Evolutionary conservation across 2,329 filamentous ascomycete species (phyloP), one percentile per base, ranked within the genome.

Genomic region (Diaporthe ampelina): DNA sequence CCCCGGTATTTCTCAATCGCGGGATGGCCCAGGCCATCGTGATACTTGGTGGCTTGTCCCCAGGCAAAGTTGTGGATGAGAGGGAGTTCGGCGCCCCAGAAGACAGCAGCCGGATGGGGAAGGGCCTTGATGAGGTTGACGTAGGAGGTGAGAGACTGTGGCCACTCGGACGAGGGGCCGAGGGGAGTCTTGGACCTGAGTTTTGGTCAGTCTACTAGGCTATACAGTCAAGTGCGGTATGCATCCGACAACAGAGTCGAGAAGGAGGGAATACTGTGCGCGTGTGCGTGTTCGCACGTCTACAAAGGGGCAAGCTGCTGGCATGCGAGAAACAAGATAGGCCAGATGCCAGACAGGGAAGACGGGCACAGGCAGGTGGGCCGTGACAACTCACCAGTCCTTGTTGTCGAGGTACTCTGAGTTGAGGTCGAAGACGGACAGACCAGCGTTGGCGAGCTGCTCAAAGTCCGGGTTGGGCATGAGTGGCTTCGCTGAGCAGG

Each of bases 401-500:
- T 56, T 35, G n/a, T 13, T 13, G 24, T 15, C 35, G 15, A 72
- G 8, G 32, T 72, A 72, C 45, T 72, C 70, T 48, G 70, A 50
- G 48, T 72, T 72, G 58, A 72, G 70, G 45, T 72, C 70, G 48
- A 65, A 72, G 48, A 72, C 70, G 48, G 57, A 72, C 43, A 72
- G 45, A 13, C 70, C 70, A 32, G 70, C 70, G 21, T 72, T 72
- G 58, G 70, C 50, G 8, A 72, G 70, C 70, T 63, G 70, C 26
- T 72, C 58, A 21, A 72, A 50, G 48, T 63, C 70, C n/a, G 5
- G 70, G 57, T 45, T 40, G 21, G 24, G 48, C 70, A 72, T 72
- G 70, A 9, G 70, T 37, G 57, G 52, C 9, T n/a, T 40, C 26
- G 48, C 48, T 54, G 63, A 15, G 32, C 48, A 40, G 63, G 63